phyloP scores from a whole-genome alignment of 1,139 yeast species.

The Scheffersomyces parashehatae region DNA sequence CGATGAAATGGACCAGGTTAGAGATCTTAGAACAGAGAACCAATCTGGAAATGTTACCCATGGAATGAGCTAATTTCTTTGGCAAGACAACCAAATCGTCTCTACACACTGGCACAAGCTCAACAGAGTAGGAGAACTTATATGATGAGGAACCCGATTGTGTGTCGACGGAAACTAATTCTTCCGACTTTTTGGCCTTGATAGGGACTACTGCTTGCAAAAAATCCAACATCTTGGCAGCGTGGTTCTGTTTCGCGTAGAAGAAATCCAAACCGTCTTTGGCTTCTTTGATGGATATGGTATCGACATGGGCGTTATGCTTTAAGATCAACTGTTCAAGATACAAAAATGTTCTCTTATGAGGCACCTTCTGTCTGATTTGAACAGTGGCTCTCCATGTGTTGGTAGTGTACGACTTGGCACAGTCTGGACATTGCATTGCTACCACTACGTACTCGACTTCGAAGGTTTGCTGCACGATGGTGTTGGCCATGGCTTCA shows the following conservation, averaged over 20 bases:
- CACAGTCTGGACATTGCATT: conserved; percentile 99
- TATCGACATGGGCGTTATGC: conserved; percentile 93
- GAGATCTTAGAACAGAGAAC: conserved; percentile 85
- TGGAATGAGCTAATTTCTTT: conserved; percentile 72
- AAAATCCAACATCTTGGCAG: conserved; percentile 91
- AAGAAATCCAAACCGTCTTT: conserved; percentile 95
- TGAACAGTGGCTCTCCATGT: conserved; percentile 98
- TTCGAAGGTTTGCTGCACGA: conserved; percentile 92
- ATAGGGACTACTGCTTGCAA: conserved; percentile 86
- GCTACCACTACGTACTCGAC: conserved; percentile 94
- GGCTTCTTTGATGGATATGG: conserved; percentile 88
- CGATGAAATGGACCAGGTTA: conserved; percentile 81
- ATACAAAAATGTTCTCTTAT: conserved; percentile 92
- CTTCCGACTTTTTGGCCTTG: conserved; percentile 82
- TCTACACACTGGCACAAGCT: conserved; percentile 95
- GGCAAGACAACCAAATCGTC: conserved; percentile 95
- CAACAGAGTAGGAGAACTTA: conserved; percentile 90
- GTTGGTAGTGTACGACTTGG: conserved; percentile 90
- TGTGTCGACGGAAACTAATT: conserved; percentile 86
- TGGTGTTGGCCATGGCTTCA: conserved; percentile 89
- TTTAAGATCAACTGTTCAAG: conserved; percentile 91
- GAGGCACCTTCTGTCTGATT: conserved; percentile 95
- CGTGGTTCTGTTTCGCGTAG: conserved; percentile 86
- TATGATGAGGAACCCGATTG: conserved; percentile 87
- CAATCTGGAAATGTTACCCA: conserved; percentile 82